A percentile compares a stretch with the other conserved stretches of the same genome.
These are phyloP conservation scores for Kwoniella pini DNA, from an alignment of 768 basidiomycete species.

Conservation along the genomic window DNA sequence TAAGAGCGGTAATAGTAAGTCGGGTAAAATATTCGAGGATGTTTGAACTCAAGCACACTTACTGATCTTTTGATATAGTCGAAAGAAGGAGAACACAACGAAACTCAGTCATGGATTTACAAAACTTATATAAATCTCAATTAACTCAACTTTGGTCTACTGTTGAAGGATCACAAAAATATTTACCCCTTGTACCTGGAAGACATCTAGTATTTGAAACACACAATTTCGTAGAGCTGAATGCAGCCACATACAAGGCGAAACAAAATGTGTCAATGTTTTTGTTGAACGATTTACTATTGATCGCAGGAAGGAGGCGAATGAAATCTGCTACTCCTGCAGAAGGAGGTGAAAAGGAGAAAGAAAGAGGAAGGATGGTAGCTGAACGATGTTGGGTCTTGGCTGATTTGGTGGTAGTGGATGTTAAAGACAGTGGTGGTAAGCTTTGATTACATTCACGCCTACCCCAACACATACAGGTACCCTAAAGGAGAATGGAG, in stretches of 20 bases:
- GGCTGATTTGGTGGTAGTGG: slow-evolving; percentile 89
- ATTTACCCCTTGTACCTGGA: slow-evolving; percentile 85
- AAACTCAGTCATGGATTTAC: slow-evolving; percentile 93
- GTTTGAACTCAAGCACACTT: too few relatives aligned
- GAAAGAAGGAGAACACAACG: slow-evolving; percentile 68
- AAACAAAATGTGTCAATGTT: slow-evolving; percentile 85
- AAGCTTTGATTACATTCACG: slow-evolving; percentile 41
- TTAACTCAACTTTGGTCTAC: slow-evolving; percentile 85
- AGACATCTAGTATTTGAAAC: slow-evolving; percentile 87
- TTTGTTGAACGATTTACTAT: slow-evolving; percentile 83
- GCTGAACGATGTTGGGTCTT: slow-evolving; percentile 92
- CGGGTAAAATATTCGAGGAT: too few relatives aligned
- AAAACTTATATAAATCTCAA: slow-evolving; percentile 90
- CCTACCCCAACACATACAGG: not conserved
- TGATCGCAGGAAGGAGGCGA: slow-evolving; percentile 75
- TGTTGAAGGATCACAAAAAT: slow-evolving; percentile 93
- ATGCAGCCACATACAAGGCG: slow-evolving; percentile 92
- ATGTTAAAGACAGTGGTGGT: slow-evolving; percentile 95
- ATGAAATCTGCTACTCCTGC: slow-evolving; percentile 50
- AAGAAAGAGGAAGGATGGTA: slow-evolving; percentile 70
- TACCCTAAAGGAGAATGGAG: not conserved
- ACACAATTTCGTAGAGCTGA: slow-evolving; percentile 76
- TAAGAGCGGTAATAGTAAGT: slow-evolving; percentile 46
- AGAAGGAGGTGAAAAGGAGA: slow-evolving; percentile 30
- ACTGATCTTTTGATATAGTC: slow-evolving; percentile 25